A percentile compares a stretch with the other conserved stretches of the same genome.
phyloP scores from a whole-genome alignment of 2,329 filamentous ascomycete genomes.

The Aureobasidium pullulans region DNA sequence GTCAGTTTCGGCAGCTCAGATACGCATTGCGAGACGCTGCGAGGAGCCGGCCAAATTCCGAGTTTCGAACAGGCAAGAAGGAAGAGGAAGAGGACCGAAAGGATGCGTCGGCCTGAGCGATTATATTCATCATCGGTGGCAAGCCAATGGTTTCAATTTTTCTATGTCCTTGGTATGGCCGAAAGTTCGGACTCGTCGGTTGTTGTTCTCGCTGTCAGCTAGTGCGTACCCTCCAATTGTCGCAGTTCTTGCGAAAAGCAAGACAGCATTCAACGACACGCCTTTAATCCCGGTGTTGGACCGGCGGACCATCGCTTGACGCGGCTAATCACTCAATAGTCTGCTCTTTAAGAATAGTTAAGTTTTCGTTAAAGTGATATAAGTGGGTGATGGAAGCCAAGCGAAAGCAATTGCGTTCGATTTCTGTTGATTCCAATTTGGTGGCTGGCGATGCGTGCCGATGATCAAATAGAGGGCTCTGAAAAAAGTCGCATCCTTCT shows the following conservation, averaged over 20 bases:
- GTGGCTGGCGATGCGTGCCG: not conserved
- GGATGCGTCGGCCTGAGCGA: not conserved
- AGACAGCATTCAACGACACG: not conserved
- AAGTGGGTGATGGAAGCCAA: slow-evolving; percentile 10
- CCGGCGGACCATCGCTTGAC: slow-evolving; percentile 4
- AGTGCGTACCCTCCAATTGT: not conserved
- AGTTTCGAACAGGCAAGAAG: not conserved
- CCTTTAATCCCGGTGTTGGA: slow-evolving; percentile 1
- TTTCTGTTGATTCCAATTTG: slow-evolving; percentile 10
- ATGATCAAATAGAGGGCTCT: not conserved
- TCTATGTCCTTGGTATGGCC: not conserved
- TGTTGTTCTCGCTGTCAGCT: not conserved
- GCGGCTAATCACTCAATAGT: slow-evolving; percentile 11
- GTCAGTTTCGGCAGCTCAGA: not conserved
- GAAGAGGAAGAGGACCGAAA: not conserved
- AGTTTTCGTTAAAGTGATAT: slow-evolving; percentile 9
- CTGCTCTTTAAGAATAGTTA: slow-evolving; percentile 2
- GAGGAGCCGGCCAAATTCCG: not conserved
- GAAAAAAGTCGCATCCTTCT: not conserved
- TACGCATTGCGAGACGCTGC: not conserved
- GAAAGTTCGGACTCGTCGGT: not conserved
- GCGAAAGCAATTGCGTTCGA: not conserved
- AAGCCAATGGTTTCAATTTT: not conserved
- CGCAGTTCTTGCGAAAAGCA: not conserved
- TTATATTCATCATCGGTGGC: not conserved